These are phyloP conservation scores for Mortierella sp. DNA, from an alignment of 371 early-diverging fungal genomes.

Conservation along the genomic window DNA sequence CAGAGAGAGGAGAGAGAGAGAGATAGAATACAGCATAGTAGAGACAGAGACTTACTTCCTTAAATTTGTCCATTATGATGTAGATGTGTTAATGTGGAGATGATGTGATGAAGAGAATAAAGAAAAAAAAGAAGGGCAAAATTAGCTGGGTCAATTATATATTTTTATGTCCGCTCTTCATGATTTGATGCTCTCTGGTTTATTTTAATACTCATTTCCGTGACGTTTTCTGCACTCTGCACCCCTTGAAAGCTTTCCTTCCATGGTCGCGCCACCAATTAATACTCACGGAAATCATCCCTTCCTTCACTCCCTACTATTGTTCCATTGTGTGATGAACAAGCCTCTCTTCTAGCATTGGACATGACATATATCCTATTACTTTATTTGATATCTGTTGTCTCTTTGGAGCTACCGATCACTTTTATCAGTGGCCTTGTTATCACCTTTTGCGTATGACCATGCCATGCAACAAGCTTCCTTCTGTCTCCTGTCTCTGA, in stretches of 20 bases:
- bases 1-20: not conserved
- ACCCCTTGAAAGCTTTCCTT: too few relatives aligned
- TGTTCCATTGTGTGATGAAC: too few relatives aligned
- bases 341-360: too few relatives aligned
- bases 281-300: not conserved
- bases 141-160: not conserved
- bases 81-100: slow-evolving; percentile 11
- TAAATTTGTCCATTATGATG: slow-evolving; percentile 65
- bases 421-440: too few relatives aligned
- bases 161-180: not conserved
- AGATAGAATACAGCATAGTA: not conserved
- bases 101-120: slow-evolving; percentile 24
- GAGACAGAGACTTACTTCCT: slow-evolving; percentile 59
- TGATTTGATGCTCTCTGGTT: not conserved
- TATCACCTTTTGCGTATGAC: too few relatives aligned
- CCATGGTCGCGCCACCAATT: not conserved
- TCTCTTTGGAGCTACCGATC: too few relatives aligned
- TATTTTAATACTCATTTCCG: not conserved
- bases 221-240: not conserved
- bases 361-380: too few relatives aligned
- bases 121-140: slow-evolving; percentile 9
- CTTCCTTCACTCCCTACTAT: not conserved
- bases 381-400: too few relatives aligned
- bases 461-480: too few relatives aligned
- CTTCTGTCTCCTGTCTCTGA: too few relatives aligned